These are phyloP conservation scores for Avena insularis DNA, from an alignment of 176 grass and related monocot species.

Conservation along the genomic window DNA sequence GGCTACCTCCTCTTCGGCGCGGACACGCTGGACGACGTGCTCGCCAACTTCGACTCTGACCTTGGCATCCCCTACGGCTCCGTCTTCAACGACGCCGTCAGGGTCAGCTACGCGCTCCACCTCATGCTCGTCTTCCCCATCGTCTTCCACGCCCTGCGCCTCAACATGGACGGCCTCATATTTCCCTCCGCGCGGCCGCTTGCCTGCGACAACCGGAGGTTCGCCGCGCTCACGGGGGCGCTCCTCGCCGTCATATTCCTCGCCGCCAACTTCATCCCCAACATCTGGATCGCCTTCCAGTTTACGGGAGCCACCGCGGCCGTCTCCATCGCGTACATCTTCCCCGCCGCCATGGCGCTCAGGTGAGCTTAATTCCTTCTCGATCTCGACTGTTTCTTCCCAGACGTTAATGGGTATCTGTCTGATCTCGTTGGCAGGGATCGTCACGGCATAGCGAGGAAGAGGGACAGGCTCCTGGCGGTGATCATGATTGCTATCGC, in stretches of 20 bases:
- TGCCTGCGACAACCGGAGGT: constrained; percentile 61
- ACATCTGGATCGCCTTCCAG: constrained; percentile 97
- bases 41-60: constrained; percentile 94
- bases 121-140: constrained; percentile 98
- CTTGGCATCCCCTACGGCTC: constrained; percentile 84
- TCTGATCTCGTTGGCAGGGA: constrained; percentile 54
- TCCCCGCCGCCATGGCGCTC: constrained; percentile 76
- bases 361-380: constrained; percentile 49
- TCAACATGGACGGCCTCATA: constrained; percentile 87
- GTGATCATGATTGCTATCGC: constrained; percentile 82
- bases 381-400: not conserved
- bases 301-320: constrained; percentile 89
- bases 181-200: constrained; percentile 71
- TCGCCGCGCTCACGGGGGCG: constrained; percentile 50
- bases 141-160: constrained; percentile 85
- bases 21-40: constrained; percentile 79
- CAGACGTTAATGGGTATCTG: not conserved
- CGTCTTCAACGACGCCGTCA: constrained; percentile 75
- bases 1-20: constrained; percentile 88
- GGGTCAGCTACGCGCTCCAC: constrained; percentile 90
- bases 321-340: constrained; percentile 85
- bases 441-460: constrained; percentile 76
- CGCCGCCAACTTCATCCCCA: constrained; percentile 80
- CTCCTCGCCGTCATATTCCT: constrained; percentile 74
- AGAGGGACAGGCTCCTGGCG: constrained; percentile 65